A percentile compares a stretch with the other conserved stretches of the same genome.
Conservation (phyloP, 768 basidiomycete species). For the Lentinula sp. region DNA sequence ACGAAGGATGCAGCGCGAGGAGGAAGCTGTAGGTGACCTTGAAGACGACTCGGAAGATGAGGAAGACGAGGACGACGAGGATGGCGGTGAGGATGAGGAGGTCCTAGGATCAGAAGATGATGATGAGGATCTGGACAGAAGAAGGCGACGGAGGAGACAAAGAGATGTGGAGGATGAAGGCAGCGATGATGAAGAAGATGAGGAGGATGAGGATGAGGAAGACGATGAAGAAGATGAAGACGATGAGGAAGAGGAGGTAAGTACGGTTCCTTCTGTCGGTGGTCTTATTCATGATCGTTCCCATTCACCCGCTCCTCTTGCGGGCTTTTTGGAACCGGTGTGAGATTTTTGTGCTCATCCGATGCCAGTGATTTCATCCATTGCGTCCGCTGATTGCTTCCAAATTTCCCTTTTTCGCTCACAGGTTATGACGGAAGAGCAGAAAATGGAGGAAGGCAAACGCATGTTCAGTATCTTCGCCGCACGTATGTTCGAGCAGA, state of each 20-base stretch:
- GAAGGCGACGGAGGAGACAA: conserved; percentile 50
- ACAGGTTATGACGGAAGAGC: conserved; percentile 86
- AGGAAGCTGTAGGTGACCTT: conserved; percentile 18
- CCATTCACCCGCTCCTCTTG: too few species aligned
- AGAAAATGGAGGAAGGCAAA: conserved; percentile 99
- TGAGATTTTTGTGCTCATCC: too few species aligned
- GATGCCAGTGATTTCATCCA: neutral
- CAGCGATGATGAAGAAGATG: conserved; percentile 44
- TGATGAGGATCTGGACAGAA: conserved; percentile 26
- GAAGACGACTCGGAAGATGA: conserved; percentile 39
- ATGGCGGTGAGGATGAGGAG: conserved; percentile 63
- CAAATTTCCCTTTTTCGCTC: conserved; percentile 7
- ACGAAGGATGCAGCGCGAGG: conserved; percentile 76
- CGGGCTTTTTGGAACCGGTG: too few species aligned
- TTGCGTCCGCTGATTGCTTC: conserved; percentile 9
- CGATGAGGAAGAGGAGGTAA: conserved; percentile 48
- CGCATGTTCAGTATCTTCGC: conserved; percentile 99
- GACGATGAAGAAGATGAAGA: conserved; percentile 47
- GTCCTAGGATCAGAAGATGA: conserved; percentile 30
- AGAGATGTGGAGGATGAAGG: conserved; percentile 28
- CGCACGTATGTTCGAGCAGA: conserved; percentile 98
- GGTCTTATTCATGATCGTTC: too few species aligned
- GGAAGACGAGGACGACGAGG: conserved; percentile 55
- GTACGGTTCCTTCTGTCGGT: too few species aligned
- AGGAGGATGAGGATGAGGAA: conserved; percentile 43